Percentiles rank a stretch among this genome's conserved stretches.
Evolutionary conservation across 1,284 basidiomycete species (phyloP).

Genomic region (Cystobasidiaceae sp.): DNA sequence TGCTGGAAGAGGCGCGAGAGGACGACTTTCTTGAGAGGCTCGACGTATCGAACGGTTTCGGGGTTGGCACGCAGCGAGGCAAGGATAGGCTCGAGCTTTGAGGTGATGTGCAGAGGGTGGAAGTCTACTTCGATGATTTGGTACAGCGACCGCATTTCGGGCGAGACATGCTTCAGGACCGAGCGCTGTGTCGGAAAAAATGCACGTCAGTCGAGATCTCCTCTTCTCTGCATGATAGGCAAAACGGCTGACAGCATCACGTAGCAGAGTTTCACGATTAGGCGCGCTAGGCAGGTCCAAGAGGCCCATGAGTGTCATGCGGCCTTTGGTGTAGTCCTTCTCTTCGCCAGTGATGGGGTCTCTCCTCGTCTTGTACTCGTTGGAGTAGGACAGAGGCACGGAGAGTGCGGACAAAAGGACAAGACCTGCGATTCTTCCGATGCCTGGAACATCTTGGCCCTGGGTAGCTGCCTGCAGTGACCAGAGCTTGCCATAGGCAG

Average conservation of each 20-base stretch:
- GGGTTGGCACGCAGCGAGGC: conserved; percentile 55
- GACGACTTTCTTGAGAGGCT: conserved; percentile 84
- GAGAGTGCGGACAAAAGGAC: conserved; percentile 90
- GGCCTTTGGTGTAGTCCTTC: conserved; percentile 46
- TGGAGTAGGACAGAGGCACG: conserved; percentile 73
- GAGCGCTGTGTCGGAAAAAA: conserved; percentile 75
- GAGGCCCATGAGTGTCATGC: conserved; percentile 57
- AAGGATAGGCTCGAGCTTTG: conserved; percentile 76
- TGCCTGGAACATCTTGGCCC: conserved; percentile 59
- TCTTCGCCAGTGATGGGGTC: conserved; percentile 56
- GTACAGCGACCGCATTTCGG: conserved; percentile 76
- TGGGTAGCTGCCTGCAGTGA: conserved; percentile 53
- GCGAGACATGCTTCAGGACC: conserved; percentile 72
- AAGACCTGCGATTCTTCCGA: conserved; percentile 77
- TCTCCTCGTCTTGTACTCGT: conserved; percentile 55
- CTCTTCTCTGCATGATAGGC: neutral
- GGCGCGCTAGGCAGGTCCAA: conserved; percentile 81
- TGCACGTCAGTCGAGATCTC: conserved; percentile 20
- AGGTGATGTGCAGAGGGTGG: conserved; percentile 84
- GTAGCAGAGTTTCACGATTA: conserved; percentile 75
- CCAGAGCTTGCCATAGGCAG: conserved; percentile 84
- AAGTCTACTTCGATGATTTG: conserved; percentile 89
- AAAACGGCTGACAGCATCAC: conserved; percentile 65
- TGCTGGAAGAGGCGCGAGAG: conserved; percentile 90
- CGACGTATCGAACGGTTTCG: conserved; percentile 64